A percentile compares a stretch with the other conserved stretches of the same genome.
phyloP scores from a whole-genome alignment of 176 grass and related monocot species.

The Panicum miliaceum region DNA sequence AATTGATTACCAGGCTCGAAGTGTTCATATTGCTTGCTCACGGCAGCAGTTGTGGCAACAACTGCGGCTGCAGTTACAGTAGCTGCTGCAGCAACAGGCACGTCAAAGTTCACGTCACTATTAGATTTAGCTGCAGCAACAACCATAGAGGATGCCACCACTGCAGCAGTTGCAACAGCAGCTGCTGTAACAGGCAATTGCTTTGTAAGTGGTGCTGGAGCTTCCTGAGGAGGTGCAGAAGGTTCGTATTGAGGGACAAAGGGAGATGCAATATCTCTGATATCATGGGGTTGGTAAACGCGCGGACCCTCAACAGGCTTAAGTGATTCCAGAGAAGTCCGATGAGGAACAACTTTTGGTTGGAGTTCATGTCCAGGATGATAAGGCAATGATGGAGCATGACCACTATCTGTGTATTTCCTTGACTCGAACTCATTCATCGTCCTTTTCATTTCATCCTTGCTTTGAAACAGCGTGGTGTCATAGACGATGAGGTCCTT shows the following conservation, averaged over 20 bases:
- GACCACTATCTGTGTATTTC: constrained; percentile 53
- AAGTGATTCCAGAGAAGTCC: constrained; percentile 46
- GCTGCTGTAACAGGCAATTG: constrained; percentile 92
- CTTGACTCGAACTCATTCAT: constrained; percentile 58
- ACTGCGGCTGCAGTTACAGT: constrained; percentile 93
- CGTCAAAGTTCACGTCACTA: constrained; percentile 74
- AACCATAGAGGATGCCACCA: constrained; percentile 97
- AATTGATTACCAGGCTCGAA: constrained; percentile 54
- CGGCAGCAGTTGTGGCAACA: constrained; percentile 87
- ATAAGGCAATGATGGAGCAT: constrained; percentile 66
- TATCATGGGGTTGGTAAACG: constrained; percentile 33
- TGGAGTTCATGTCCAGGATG: constrained; percentile 51
- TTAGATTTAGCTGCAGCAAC: constrained; percentile 87
- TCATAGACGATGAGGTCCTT: constrained; percentile 69
- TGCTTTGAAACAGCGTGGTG: constrained; percentile 60
- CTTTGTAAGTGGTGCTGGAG: constrained; percentile 42
- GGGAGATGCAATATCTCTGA: constrained; percentile 41
- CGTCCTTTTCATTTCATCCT: constrained; percentile 68
- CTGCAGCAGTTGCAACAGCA: constrained; percentile 96
- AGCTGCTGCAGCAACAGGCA: constrained; percentile 86
- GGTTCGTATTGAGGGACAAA: constrained; percentile 54
- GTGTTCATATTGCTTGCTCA: constrained; percentile 69
- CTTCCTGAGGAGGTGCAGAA: constrained; percentile 61
- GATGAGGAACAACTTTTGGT: constrained; percentile 45
- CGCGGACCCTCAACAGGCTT: constrained; percentile 67